Percentiles rank a stretch among this genome's conserved stretches.
These are phyloP conservation scores for Metschnikowia shivogae DNA, from an alignment of 805 yeast genomes.

Conservation along the genomic window DNA sequence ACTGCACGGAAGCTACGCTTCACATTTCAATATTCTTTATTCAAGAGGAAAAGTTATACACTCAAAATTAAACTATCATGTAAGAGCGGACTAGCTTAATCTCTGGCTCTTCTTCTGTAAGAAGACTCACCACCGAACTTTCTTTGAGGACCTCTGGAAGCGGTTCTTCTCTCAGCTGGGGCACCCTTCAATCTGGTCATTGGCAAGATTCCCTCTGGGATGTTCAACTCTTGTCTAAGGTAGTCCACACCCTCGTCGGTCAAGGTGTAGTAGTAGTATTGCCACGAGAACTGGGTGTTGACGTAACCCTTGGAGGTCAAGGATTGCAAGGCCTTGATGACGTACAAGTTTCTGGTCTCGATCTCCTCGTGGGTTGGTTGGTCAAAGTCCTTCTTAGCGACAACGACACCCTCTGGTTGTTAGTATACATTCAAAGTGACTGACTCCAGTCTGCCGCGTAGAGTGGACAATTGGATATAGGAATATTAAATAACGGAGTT, in stretches of 20 bases:
- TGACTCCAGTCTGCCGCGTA: not conserved
- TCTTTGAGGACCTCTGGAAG: conserved; percentile 42
- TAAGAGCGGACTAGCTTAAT: conserved; percentile 25
- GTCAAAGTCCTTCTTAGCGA: conserved; percentile 98
- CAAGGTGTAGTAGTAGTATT: conserved; percentile 99
- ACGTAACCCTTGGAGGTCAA: conserved; percentile 98
- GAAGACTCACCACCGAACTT: conserved; percentile 34
- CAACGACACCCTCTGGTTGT: conserved; percentile 92
- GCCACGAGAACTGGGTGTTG: conserved; percentile 99
- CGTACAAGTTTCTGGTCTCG: conserved; percentile 96
- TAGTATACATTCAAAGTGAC: conserved; percentile 10
- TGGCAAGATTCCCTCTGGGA: conserved; percentile 98
- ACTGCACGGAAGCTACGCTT: too few relatives aligned
- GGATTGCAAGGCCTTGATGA: conserved; percentile 98
- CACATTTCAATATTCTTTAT: conserved; percentile 11
- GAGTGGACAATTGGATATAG: too few relatives aligned
- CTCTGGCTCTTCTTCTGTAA: conserved; percentile 64
- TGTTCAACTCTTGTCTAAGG: conserved; percentile 96
- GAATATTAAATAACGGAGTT: too few relatives aligned
- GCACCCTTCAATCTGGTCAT: conserved; percentile 94
- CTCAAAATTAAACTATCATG: conserved; percentile 13
- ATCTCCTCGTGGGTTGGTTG: conserved; percentile 97
- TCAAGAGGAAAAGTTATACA: conserved; percentile 17
- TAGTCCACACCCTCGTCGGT: conserved; percentile 99
- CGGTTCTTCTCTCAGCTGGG: conserved; percentile 69